Evolutionary conservation across 495 filamentous ascomycete genomes (phyloP), one percentile per base, ranked within the genome.

Genomic region (Penicillium malachiteum): DNA sequence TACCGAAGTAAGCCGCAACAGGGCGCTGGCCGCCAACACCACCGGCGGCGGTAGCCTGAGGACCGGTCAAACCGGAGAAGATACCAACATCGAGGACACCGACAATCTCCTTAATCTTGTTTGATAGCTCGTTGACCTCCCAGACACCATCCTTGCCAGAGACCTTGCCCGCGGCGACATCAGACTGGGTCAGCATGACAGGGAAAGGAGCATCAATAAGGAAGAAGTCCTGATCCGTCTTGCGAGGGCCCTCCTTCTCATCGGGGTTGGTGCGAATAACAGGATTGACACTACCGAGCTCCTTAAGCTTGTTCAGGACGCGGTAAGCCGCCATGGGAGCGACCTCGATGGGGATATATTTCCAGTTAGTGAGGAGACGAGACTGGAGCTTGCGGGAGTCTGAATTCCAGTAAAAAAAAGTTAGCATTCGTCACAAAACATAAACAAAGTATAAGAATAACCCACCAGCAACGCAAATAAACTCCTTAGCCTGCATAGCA

Each of bases 161-260:
- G 6, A 75, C 67, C 55, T 71, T 61, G 35, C 73, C 75, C 17
- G 64, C 71, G 17, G 39, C 73, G 9, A 86, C 67, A 62, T 93
- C 90, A 14, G 72, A 68, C 34, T 81, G 66, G 32, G 87, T 82
- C 21, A 89, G 73, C 30, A 96, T 75, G 9, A 86, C 79, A 35
- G 77, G 72, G 75, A 98, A 97, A 0, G 89, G 88, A 10, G 92
- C 94, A 65, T 97, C 94, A 59, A 98, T 83, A 55, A 98, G 88
- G 79, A 89, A 93, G 78, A 96, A 89, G 57, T 84, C 86, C 69
- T 98, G 96, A 72, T 98, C 94, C 11, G 95, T 97, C 64, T 95
- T 88, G 26, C 91, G 77, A 3, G 90, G 89, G 12, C 89, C 90
- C 33, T 87, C 84, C 74, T 95, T 96, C 17, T 78, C 76, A 33